Percentiles rank a stretch among this genome's conserved stretches.
These are phyloP conservation scores for Dryas octopetala DNA, from an alignment of 306 rosid genomes.

Conservation along the genomic window DNA sequence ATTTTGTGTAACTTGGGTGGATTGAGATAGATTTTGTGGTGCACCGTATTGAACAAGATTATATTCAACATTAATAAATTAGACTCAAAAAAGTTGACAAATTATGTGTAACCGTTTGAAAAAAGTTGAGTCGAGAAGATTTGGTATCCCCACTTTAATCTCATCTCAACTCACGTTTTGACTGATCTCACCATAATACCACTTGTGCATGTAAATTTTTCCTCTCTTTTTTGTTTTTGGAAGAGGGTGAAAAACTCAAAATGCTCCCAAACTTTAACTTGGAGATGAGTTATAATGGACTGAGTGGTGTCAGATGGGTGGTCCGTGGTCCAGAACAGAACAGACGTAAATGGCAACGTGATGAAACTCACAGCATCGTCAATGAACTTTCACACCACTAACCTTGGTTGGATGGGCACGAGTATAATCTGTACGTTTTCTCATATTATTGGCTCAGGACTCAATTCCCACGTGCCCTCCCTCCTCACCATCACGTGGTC, in stretches of 20 bases:
- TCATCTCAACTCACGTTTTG: too few relatives aligned
- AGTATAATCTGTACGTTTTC: neutral
- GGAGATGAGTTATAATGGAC: neutral
- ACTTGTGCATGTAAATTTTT: too few relatives aligned
- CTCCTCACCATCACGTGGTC: slow-evolving; percentile 26
- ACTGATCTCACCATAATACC: too few relatives aligned
- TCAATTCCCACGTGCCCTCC: slow-evolving; percentile 34
- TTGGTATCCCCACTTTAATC: too few relatives aligned
- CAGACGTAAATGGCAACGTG: slow-evolving; percentile 21
- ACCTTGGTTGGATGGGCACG: slow-evolving; percentile 9
- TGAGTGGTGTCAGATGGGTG: neutral
- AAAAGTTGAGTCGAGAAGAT: too few relatives aligned
- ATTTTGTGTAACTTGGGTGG: too few relatives aligned
- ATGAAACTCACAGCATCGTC: slow-evolving; percentile 1
- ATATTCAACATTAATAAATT: too few relatives aligned
- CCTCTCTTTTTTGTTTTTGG: too few relatives aligned
- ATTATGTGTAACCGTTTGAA: too few relatives aligned
- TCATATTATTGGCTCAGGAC: slow-evolving; percentile 13
- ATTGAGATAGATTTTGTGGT: too few relatives aligned
- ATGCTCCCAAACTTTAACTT: neutral
- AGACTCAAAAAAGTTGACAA: too few relatives aligned
- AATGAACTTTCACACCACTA: slow-evolving; percentile 8
- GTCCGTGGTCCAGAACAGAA: slow-evolving; percentile 7
- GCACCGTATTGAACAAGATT: too few relatives aligned
- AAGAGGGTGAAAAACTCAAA: neutral